phyloP scores from a whole-genome alignment of 1,284 basidiomycete genomes.

The Austropuccinia psidii region DNA sequence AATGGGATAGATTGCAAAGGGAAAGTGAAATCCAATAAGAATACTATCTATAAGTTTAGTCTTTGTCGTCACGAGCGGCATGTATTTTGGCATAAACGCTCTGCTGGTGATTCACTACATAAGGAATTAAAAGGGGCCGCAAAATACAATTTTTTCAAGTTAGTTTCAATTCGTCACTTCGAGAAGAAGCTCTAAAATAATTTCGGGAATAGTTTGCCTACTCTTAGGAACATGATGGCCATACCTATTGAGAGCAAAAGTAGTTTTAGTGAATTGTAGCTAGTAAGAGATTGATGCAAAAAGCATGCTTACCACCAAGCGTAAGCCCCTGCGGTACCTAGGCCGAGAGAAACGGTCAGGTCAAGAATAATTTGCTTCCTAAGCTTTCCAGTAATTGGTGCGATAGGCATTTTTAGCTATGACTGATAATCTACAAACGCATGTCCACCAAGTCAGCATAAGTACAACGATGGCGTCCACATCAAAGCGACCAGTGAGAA shows the following conservation, averaged over 20 bases:
- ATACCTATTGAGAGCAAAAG: conserved; percentile 8
- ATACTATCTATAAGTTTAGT: too few relatives aligned
- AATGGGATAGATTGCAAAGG: too few relatives aligned
- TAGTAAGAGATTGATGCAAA: not conserved
- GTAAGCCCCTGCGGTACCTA: conserved; percentile 33
- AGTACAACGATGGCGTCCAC: too few relatives aligned
- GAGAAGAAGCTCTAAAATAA: too few relatives aligned
- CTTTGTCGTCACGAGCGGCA: conserved; percentile 8
- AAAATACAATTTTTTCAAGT: too few relatives aligned
- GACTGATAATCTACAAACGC: too few relatives aligned
- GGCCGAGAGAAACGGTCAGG: conserved; percentile 22
- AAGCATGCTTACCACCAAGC: conserved; percentile 22
- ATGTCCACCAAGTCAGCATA: too few relatives aligned
- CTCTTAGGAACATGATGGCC: conserved; percentile 32
- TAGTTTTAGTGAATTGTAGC: not conserved
- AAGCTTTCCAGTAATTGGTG: conserved; percentile 36
- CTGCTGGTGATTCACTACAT: conserved; percentile 23
- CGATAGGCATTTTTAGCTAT: conserved; percentile 37
- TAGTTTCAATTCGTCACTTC: too few relatives aligned
- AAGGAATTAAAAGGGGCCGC: too few relatives aligned
- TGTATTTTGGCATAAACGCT: conserved; percentile 32
- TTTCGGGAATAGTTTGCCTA: too few relatives aligned
- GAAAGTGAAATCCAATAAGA: not conserved
- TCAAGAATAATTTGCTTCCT: conserved; percentile 29
- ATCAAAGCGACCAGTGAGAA: too few relatives aligned